These are phyloP conservation scores for Tulasnella sp. DNA, from an alignment of 768 basidiomycete genomes.

Conservation along the genomic window DNA sequence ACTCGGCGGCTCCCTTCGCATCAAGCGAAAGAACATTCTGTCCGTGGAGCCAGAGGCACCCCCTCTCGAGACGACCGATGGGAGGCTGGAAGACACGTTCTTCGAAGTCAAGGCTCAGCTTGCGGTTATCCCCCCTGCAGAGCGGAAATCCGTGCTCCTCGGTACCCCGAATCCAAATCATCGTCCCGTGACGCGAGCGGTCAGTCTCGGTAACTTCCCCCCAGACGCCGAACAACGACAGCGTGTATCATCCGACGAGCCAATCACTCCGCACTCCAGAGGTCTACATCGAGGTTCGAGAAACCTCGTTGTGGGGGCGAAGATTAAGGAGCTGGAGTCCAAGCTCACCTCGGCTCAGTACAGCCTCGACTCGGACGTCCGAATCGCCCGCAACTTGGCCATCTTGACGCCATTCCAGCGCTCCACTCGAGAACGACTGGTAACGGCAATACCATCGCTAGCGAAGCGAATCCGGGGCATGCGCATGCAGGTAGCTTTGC, in stretches of 20 bases:
- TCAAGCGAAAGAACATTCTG: not conserved
- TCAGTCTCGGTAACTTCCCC: conserved; percentile 9
- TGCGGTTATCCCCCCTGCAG: conserved; percentile 36
- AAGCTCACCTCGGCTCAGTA: conserved; percentile 42
- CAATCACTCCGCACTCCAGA: not conserved
- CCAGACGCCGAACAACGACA: not conserved
- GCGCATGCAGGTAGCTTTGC: conserved; percentile 61
- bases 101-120: conserved; percentile 79
- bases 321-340: conserved; percentile 53
- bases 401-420: conserved; percentile 81
- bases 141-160: not conserved
- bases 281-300: conserved; percentile 29
- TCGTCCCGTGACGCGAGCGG: not conserved
- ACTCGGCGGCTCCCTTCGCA: not conserved
- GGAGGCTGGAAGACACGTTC: conserved; percentile 51
- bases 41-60: conserved; percentile 13
- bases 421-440: conserved; percentile 67
- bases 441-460: conserved; percentile 44
- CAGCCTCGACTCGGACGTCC: conserved; percentile 56
- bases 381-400: conserved; percentile 68
- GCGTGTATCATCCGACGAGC: not conserved
- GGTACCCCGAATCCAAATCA: not conserved
- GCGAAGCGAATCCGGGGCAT: conserved; percentile 53
- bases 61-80: conserved; percentile 9
- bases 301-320: conserved; percentile 43